These are phyloP conservation scores for Thymus mandschuricus DNA, from an alignment of 257 asterid genomes.

Conservation along the genomic window DNA sequence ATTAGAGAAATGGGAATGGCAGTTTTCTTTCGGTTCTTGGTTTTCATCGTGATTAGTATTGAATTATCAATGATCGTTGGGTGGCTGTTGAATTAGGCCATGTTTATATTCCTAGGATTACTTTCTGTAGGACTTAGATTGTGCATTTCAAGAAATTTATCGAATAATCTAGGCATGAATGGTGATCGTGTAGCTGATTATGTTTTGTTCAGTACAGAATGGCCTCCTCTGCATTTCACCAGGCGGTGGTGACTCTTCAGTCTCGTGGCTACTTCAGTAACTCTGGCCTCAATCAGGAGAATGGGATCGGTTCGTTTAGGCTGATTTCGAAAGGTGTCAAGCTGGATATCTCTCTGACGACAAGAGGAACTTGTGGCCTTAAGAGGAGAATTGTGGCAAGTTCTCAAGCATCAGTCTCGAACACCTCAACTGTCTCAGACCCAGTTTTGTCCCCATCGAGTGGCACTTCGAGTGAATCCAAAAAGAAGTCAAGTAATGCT, in stretches of 20 bases:
- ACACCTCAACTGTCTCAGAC: slow-evolving; percentile 47
- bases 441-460: slow-evolving; percentile 60
- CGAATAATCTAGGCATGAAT: too few species aligned
- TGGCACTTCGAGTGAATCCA: slow-evolving; percentile 49
- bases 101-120: background rate
- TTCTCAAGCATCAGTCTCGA: slow-evolving; percentile 63
- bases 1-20: background rate
- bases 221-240: slow-evolving; percentile 68
- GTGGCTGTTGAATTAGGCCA: slow-evolving; percentile 1
- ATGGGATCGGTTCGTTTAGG: slow-evolving; percentile 53
- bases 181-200: background rate
- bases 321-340: slow-evolving; percentile 57
- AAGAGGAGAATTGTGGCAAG: slow-evolving; percentile 46
- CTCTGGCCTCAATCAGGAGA: slow-evolving; percentile 52
- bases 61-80: background rate
- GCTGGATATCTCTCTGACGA: slow-evolving; percentile 45
- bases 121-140: too few species aligned
- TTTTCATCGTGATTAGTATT: slow-evolving; percentile 10
- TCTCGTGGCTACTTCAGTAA: slow-evolving; percentile 43
- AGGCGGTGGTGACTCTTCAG: slow-evolving; percentile 58
- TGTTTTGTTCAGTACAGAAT: slow-evolving; percentile 49
- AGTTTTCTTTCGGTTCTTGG: background rate
- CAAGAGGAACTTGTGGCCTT: slow-evolving; percentile 44
- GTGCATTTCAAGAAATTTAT: too few species aligned
- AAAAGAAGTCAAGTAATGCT: slow-evolving; percentile 75